A percentile compares a stretch with the other conserved stretches of the same genome.
Evolutionary conservation across 2,329 filamentous ascomycete genomes (phyloP).

Genomic region (Coniella vitis): DNA sequence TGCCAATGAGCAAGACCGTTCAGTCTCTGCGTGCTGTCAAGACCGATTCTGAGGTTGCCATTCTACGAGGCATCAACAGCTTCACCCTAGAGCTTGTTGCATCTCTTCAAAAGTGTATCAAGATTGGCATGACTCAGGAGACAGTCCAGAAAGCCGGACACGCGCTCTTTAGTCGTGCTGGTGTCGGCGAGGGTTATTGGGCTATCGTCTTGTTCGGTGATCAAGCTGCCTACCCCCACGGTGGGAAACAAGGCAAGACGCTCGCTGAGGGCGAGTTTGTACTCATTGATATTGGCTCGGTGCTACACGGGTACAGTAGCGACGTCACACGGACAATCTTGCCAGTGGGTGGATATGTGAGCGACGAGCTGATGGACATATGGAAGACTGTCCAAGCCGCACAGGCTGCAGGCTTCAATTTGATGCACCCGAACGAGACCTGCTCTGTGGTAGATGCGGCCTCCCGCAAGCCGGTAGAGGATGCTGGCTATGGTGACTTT

Average conservation of each 20-base stretch:
- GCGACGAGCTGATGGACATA: slow-evolving; percentile 21
- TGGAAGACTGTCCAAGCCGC: slow-evolving; percentile 21
- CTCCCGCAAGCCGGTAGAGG: slow-evolving; percentile 20
- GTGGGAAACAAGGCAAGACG: slow-evolving; percentile 22
- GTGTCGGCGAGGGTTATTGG: slow-evolving; percentile 23
- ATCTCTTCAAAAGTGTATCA: slow-evolving; percentile 23
- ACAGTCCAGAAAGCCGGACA: slow-evolving; percentile 18
- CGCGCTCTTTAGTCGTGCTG: slow-evolving; percentile 21
- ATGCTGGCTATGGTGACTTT: slow-evolving; percentile 21
- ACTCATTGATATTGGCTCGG: slow-evolving; percentile 24
- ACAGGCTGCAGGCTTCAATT: slow-evolving; percentile 22
- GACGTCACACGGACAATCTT: slow-evolving; percentile 25
- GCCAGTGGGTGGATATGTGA: slow-evolving; percentile 18
- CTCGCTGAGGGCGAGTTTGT: slow-evolving; percentile 23
- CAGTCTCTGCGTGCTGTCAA: slow-evolving; percentile 23
- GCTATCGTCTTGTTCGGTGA: slow-evolving; percentile 25
- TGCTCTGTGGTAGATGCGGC: slow-evolving; percentile 24
- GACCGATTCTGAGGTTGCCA: slow-evolving; percentile 23
- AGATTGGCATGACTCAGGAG: slow-evolving; percentile 22
- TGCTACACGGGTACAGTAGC: slow-evolving; percentile 24
- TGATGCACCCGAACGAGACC: slow-evolving; percentile 22
- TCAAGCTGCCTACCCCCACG: slow-evolving; percentile 24
- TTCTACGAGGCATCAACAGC: slow-evolving; percentile 22
- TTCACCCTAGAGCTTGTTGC: slow-evolving; percentile 24
- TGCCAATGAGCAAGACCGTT: slow-evolving; percentile 23